These are phyloP conservation scores for Sphaerosporella brunnea DNA, from an alignment of 495 filamentous ascomycete species.

Conservation along the genomic window DNA sequence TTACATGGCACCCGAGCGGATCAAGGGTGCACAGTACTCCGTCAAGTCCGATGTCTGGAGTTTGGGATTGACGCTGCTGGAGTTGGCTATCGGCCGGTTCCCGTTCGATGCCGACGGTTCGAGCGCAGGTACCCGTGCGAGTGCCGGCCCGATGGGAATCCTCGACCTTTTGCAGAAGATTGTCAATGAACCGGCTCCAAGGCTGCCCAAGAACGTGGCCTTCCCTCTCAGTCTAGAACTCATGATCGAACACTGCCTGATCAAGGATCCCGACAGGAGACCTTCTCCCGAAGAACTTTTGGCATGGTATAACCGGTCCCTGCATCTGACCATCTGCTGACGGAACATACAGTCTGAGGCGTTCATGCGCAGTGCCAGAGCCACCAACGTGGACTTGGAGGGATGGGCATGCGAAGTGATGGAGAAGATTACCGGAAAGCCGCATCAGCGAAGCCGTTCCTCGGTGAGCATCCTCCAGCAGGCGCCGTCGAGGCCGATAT, in stretches of 20 bases:
- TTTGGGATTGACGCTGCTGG: conserved; percentile 90
- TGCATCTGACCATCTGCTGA: conserved; percentile 27
- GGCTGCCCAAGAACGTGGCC: conserved; percentile 85
- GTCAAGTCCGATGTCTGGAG: conserved; percentile 99
- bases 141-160: conserved; percentile 72
- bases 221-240: conserved; percentile 89
- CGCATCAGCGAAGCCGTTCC: conserved; percentile 17
- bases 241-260: conserved; percentile 87
- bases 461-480: conserved; percentile 17
- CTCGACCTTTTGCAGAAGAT: conserved; percentile 92
- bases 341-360: conserved; percentile 15
- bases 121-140: conserved; percentile 49
- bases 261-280: conserved; percentile 69
- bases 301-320: conserved; percentile 2
- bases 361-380: conserved; percentile 25
- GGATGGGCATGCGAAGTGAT: conserved; percentile 22
- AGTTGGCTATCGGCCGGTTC: conserved; percentile 89
- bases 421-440: conserved; percentile 15
- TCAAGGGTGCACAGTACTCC: conserved; percentile 88
- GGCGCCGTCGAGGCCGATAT: conserved; percentile 10
- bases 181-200: conserved; percentile 86
- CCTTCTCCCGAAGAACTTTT: conserved; percentile 78
- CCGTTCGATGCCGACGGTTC: conserved; percentile 65
- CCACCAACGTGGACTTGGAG: conserved; percentile 24
- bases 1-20: conserved; percentile 97